These are phyloP conservation scores for Aspergillus vadensis DNA, from an alignment of 2,329 filamentous ascomycete genomes.

Conservation along the genomic window DNA sequence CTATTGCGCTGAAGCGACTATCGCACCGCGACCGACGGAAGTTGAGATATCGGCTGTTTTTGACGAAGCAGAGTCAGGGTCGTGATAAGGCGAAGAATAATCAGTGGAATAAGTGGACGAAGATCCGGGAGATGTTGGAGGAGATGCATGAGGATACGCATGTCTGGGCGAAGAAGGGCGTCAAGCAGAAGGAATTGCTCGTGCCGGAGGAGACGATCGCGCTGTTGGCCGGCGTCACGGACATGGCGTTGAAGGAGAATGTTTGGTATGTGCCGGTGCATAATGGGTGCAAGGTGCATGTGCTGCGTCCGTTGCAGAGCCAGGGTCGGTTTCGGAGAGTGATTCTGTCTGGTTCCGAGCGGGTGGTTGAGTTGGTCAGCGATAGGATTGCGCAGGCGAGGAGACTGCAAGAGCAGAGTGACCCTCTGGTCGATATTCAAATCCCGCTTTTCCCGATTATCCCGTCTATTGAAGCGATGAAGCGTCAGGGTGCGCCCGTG, in stretches of 20 bases:
- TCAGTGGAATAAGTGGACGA: slow-evolving; percentile 25
- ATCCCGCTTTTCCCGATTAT: slow-evolving; percentile 34
- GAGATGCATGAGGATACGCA: slow-evolving; percentile 23
- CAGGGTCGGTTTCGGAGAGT: slow-evolving; percentile 37
- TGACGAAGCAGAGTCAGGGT: slow-evolving; percentile 2
- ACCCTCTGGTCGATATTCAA: slow-evolving; percentile 33
- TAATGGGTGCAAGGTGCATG: slow-evolving; percentile 44
- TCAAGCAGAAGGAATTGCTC: slow-evolving; percentile 33
- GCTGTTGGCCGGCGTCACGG: slow-evolving; percentile 33
- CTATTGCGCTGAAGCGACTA: slow-evolving; percentile 15
- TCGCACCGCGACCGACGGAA: slow-evolving; percentile 31
- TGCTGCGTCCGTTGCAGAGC: slow-evolving; percentile 34
- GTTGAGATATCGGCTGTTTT: slow-evolving; percentile 27
- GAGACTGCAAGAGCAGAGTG: slow-evolving; percentile 26
- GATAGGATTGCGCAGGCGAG: slow-evolving; percentile 29
- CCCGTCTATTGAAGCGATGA: slow-evolving; percentile 29
- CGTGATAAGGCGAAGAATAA: slow-evolving; percentile 3
- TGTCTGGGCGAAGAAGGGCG: slow-evolving; percentile 14
- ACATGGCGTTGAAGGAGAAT: slow-evolving; percentile 38
- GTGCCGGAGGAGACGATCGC: slow-evolving; percentile 41
- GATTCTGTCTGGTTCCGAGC: slow-evolving; percentile 38
- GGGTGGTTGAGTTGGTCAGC: slow-evolving; percentile 35
- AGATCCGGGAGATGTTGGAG: slow-evolving; percentile 32
- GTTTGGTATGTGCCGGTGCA: slow-evolving; percentile 38
- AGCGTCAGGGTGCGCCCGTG: slow-evolving; percentile 22